Evolutionary conservation across 768 basidiomycete species (phyloP).

Genomic region (Trametes elegans): DNA sequence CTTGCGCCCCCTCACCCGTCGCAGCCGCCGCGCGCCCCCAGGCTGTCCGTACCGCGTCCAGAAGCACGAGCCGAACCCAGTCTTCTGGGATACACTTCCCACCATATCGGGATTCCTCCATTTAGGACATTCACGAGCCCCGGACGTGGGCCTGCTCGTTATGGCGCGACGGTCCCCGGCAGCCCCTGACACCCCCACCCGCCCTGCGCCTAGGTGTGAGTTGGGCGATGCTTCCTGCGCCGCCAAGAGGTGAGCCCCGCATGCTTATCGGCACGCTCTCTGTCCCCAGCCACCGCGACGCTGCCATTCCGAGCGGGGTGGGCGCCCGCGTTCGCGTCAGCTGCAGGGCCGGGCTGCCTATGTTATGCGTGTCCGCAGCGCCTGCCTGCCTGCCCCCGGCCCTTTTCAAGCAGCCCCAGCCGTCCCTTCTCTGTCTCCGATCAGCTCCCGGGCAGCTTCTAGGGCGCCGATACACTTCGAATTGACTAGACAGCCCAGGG

Average conservation of each 20-base stretch:
- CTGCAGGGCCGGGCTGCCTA: conserved; percentile 15
- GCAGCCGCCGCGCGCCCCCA: too few relatives aligned
- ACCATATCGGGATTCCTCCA: not conserved
- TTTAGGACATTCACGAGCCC: not conserved
- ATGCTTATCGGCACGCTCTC: conserved; percentile 17
- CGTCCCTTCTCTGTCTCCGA: not conserved
- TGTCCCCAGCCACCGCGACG: not conserved
- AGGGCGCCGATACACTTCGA: conserved; percentile 7
- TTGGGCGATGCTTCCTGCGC: not conserved
- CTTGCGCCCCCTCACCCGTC: too few relatives aligned
- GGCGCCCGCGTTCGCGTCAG: conserved; percentile 9
- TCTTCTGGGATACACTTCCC: too few relatives aligned
- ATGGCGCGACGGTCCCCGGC: not conserved
- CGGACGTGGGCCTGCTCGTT: not conserved
- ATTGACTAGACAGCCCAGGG: conserved; percentile 7
- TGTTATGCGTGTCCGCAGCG: conserved; percentile 5
- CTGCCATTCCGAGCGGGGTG: conserved; percentile 9
- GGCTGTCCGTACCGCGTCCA: too few relatives aligned
- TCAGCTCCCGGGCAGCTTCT: conserved; percentile 8
- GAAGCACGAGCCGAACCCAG: too few relatives aligned
- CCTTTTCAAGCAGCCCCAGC: not conserved
- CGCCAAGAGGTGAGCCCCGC: conserved; percentile 2
- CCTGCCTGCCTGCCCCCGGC: not conserved
- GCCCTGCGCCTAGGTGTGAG: not conserved
- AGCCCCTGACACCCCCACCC: not conserved